phyloP scores from a whole-genome alignment of 371 early-diverging fungal genomes.

The Polyrhizophydium stewartii region DNA sequence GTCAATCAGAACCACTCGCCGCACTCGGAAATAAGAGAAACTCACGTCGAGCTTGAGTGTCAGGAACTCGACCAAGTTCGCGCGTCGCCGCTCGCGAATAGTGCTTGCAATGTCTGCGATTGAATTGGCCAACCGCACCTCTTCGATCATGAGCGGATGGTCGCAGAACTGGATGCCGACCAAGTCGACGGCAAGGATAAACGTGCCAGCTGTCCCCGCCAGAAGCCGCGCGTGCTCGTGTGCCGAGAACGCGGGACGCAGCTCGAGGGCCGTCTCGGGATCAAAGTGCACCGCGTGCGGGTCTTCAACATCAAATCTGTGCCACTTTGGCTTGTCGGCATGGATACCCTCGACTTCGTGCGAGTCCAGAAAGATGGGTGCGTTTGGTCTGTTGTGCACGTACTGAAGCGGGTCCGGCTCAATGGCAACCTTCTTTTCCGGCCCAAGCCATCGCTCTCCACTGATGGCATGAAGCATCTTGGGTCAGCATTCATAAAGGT shows the following conservation, averaged over 20 bases:
- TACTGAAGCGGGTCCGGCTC: conserved; percentile 21
- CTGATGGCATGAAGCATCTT: background rate
- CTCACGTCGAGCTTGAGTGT: conserved; percentile 28
- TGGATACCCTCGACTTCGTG: no score
- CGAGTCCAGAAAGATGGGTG: background rate
- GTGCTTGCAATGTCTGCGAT: conserved; percentile 20
- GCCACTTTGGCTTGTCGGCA: no score
- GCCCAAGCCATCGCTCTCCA: conserved; percentile 20
- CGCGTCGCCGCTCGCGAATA: conserved; percentile 22
- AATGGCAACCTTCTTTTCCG: conserved; percentile 12
- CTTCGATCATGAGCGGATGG: conserved; percentile 44
- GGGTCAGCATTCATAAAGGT: no score
- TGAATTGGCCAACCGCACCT: conserved; percentile 25
- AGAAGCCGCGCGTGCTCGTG: background rate
- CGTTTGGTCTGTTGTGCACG: conserved; percentile 12
- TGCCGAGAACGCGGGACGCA: no score
- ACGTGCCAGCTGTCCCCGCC: background rate
- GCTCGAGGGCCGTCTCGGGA: background rate
- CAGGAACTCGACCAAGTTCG: conserved; percentile 26
- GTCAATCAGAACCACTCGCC: background rate
- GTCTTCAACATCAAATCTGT: no score
- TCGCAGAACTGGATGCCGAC: conserved; percentile 19
- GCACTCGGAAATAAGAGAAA: background rate
- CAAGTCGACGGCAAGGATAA: conserved; percentile 31
- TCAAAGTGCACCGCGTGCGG: background rate